These are phyloP conservation scores for Plenodomus biglobosus DNA, from an alignment of 2,329 filamentous ascomycete genomes.

Conservation along the genomic window DNA sequence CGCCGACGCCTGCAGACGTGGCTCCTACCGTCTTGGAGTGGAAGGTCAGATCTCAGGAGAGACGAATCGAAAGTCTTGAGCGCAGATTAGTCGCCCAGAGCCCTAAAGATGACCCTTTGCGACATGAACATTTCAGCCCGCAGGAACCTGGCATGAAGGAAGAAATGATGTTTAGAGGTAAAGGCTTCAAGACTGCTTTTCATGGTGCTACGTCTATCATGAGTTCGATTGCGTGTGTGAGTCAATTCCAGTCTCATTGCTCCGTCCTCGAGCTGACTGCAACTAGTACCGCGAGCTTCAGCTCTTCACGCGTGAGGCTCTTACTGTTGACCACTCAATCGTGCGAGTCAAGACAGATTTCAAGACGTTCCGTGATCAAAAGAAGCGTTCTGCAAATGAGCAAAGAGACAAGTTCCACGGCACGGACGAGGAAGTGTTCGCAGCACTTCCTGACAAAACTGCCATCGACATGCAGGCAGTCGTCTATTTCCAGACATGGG, in stretches of 20 bases:
- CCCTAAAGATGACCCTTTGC: conserved; percentile 17
- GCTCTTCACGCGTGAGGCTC: conserved; percentile 36
- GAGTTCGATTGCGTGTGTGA: conserved; percentile 39
- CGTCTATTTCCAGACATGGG: conserved; percentile 56
- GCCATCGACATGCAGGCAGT: conserved; percentile 48
- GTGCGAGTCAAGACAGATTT: conserved; percentile 37
- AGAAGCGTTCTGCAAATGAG: conserved; percentile 31
- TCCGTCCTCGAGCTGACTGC: conserved; percentile 9
- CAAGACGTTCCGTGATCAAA: conserved; percentile 34
- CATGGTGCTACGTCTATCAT: conserved; percentile 48
- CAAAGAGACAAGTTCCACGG: conserved; percentile 15
- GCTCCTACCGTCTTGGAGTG: conserved; percentile 26
- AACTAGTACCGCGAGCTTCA: conserved; percentile 42
- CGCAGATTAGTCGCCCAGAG: conserved; percentile 29
- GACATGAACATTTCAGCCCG: conserved; percentile 12
- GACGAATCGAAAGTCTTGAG: conserved; percentile 36
- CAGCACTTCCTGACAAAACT: conserved; percentile 40
- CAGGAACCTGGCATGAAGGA: conserved; percentile 31
- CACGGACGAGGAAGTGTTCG: conserved; percentile 39
- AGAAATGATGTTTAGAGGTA: conserved; percentile 48
- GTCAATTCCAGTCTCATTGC: not conserved
- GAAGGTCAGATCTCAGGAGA: conserved; percentile 36
- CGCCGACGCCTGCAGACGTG: conserved; percentile 2
- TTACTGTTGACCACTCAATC: conserved; percentile 34
- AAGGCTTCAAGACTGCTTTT: conserved; percentile 50